Conservation (phyloP, 1,284 basidiomycete species). For the Cutaneotrichosporon spelunceum region DNA sequence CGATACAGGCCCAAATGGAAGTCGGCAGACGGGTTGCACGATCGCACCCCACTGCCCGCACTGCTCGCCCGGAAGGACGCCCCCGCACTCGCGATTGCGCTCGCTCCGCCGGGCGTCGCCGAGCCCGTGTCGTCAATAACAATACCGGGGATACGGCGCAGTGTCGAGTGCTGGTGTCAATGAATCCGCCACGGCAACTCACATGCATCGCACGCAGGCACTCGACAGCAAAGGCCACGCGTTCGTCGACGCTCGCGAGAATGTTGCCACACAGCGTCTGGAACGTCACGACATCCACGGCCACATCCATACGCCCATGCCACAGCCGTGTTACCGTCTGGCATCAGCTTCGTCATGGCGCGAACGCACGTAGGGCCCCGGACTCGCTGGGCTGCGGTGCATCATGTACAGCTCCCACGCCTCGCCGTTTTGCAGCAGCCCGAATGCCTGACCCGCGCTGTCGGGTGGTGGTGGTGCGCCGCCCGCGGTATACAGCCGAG, state of each 20-base stretch:
- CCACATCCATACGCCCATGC: constrained; percentile 3
- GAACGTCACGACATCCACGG: neutral
- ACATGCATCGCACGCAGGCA: neutral
- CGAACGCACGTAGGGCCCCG: neutral
- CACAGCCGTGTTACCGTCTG: neutral
- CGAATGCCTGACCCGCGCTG: neutral
- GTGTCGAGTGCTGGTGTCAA: neutral
- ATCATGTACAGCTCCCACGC: constrained; percentile 7
- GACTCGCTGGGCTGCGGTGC: neutral
- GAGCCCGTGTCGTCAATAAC: neutral
- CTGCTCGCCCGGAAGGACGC: neutral
- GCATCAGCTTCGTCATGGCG: neutral
- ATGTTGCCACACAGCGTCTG: constrained; percentile 4
- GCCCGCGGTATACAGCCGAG: neutral
- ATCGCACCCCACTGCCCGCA: neutral
- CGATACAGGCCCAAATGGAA: constrained; percentile 1
- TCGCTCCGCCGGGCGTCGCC: neutral
- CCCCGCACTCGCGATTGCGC: neutral
- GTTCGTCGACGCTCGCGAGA: neutral
- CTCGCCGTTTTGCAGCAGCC: neutral
- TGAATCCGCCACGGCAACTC: neutral
- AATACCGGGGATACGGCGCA: neutral
- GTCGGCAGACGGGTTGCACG: constrained; percentile 1
- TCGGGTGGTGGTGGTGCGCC: neutral
- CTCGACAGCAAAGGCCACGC: neutral